Percentiles rank a stretch among this genome's conserved stretches.
phyloP scores from a whole-genome alignment of 2,329 filamentous ascomycete species.

The Plenodomus tracheiphilus region DNA sequence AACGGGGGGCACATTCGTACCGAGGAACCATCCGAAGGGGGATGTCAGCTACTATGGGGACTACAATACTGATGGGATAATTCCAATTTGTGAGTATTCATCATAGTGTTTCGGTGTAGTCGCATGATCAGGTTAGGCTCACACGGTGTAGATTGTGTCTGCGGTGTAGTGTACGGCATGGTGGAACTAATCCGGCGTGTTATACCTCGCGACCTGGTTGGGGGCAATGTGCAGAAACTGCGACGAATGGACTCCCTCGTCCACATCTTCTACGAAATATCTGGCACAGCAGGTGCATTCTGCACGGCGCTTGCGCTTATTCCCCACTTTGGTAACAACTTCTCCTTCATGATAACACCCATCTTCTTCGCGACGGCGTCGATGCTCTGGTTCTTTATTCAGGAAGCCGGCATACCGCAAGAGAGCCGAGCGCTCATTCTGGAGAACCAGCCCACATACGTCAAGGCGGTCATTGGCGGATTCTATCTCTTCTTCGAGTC shows the following conservation, averaged over 20 bases:
- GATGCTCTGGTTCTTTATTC: constrained; percentile 53
- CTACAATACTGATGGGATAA: constrained; percentile 56
- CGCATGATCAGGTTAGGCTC: constrained; percentile 3
- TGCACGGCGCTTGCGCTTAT: constrained; percentile 56
- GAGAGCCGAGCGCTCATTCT: constrained; percentile 25
- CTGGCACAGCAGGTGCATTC: constrained; percentile 54
- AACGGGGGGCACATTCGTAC: constrained; percentile 51
- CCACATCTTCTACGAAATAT: constrained; percentile 55
- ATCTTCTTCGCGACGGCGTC: constrained; percentile 52
- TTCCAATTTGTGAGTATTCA: constrained; percentile 48
- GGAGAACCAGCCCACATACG: constrained; percentile 38
- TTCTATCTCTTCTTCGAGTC: constrained; percentile 53
- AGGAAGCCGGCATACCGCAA: constrained; percentile 41
- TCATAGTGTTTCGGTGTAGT: constrained; percentile 35
- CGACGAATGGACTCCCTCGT: constrained; percentile 52
- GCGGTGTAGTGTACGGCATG: constrained; percentile 48
- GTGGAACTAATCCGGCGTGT: constrained; percentile 56
- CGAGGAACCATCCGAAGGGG: constrained; percentile 40
- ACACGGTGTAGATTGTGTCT: constrained; percentile 24
- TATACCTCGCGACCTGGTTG: constrained; percentile 57
- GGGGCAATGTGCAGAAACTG: constrained; percentile 55
- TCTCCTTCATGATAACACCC: constrained; percentile 56
- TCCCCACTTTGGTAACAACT: constrained; percentile 56
- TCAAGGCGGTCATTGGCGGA: constrained; percentile 45
- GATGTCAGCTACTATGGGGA: constrained; percentile 53